Percentiles rank a stretch among this genome's conserved stretches.
phyloP scores from a whole-genome alignment of 371 early-diverging fungal genomes.

The Phascolomyces articulosus region DNA sequence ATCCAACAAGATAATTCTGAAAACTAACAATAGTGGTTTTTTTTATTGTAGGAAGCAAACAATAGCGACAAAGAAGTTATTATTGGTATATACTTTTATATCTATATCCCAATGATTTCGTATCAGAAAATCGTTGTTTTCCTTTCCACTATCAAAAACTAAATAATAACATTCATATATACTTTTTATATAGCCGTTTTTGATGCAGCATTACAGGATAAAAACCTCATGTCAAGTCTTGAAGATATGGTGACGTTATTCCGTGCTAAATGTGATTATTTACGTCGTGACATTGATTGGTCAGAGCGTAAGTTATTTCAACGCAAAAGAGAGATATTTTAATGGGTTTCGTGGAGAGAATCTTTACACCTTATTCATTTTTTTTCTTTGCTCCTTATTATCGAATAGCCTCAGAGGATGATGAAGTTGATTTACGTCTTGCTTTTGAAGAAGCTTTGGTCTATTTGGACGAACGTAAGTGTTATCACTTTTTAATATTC shows the following conservation, averaged over 20 bases:
- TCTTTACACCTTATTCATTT: too few relatives aligned
- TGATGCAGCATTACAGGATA: slow-evolving; percentile 35
- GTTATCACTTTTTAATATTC: neutral
- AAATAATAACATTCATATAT: neutral
- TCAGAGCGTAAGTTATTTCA: slow-evolving; percentile 33
- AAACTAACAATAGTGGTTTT: too few relatives aligned
- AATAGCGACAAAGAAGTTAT: neutral
- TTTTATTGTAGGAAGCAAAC: slow-evolving; percentile 2
- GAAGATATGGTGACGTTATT: slow-evolving; percentile 46
- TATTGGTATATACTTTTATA: neutral
- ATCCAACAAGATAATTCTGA: neutral
- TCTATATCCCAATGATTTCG: too few relatives aligned
- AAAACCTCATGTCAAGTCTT: slow-evolving; percentile 32
- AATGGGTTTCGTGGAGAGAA: too few relatives aligned
- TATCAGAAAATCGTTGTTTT: neutral
- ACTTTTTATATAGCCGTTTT: slow-evolving; percentile 28
- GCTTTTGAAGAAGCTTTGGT: slow-evolving; percentile 39
- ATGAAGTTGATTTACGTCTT: slow-evolving; percentile 27
- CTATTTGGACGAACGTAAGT: slow-evolving; percentile 34
- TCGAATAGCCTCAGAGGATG: slow-evolving; percentile 25
- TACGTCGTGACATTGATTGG: slow-evolving; percentile 40
- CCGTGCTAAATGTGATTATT: slow-evolving; percentile 43
- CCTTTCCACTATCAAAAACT: neutral
- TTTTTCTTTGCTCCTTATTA: too few relatives aligned
- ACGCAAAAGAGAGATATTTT: too few relatives aligned